Evolutionary conservation across 1,284 basidiomycete species (phyloP).

Genomic region (Apiotrichum veenhuisii): DNA sequence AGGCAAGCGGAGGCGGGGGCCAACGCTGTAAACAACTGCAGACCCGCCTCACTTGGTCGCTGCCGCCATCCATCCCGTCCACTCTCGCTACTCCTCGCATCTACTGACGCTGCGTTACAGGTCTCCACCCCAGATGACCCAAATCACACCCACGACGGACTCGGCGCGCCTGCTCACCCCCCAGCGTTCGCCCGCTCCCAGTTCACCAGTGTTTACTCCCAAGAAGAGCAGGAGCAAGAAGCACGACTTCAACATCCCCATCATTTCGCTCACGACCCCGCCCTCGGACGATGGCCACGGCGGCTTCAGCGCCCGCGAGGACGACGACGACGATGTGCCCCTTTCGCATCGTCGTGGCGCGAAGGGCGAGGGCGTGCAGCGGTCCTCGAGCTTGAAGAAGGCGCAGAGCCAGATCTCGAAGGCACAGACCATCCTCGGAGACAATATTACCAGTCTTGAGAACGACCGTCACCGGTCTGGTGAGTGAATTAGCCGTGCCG

Average conservation of each 20-base stretch:
- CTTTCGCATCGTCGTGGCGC: not conserved
- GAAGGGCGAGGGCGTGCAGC: not conserved
- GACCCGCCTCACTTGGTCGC: too few relatives aligned
- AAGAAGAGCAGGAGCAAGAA: not conserved
- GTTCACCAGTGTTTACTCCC: not conserved
- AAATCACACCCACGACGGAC: not conserved
- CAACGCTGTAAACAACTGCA: too few relatives aligned
- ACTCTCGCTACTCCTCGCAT: too few relatives aligned
- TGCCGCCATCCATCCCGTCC: too few relatives aligned
- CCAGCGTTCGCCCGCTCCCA: not conserved
- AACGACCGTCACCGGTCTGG: not conserved
- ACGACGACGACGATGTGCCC: not conserved
- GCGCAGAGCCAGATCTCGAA: slow-evolving; percentile 1
- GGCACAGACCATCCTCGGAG: not conserved
- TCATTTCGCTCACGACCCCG: not conserved
- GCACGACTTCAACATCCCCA: slow-evolving; percentile 1
- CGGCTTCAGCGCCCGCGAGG: not conserved
- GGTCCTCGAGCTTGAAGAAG: not conserved
- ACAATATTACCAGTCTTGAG: not conserved
- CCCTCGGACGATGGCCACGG: slow-evolving; percentile 1
- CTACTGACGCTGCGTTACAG: too few relatives aligned
- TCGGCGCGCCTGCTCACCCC: not conserved
- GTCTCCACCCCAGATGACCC: not conserved
- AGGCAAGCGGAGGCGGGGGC: too few relatives aligned
- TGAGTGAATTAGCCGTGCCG: not conserved